Conservation (phyloP, 352 stramenopile species). For the Thraustochytrium striatum region DNA sequence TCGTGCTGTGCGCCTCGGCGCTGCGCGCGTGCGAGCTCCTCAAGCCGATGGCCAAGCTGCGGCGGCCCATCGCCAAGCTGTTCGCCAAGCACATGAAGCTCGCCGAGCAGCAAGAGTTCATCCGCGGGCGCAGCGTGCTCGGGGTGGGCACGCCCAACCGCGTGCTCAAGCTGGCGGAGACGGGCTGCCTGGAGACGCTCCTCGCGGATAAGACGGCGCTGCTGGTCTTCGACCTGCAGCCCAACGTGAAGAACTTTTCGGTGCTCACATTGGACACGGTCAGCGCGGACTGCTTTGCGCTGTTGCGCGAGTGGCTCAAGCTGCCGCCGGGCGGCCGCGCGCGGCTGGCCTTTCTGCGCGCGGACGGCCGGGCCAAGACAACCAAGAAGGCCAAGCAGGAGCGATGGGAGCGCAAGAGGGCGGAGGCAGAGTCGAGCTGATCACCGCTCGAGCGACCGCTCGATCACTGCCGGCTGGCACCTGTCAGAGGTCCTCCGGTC, state of each 20-base stretch:
- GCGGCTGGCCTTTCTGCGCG: no score
- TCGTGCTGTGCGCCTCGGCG: slow-evolving; percentile 84
- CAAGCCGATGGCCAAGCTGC: slow-evolving; percentile 77
- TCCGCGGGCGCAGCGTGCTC: slow-evolving; percentile 59
- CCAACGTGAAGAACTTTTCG: slow-evolving; percentile 28
- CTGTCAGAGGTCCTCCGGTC: no score
- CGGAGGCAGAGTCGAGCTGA: no score
- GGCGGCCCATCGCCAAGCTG: slow-evolving; percentile 87
- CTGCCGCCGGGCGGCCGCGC: no score
- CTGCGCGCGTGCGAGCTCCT: slow-evolving; percentile 82
- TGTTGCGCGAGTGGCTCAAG: no score
- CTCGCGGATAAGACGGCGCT: background rate
- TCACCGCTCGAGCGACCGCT: no score
- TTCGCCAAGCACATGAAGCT: slow-evolving; percentile 89
- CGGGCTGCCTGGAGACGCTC: background rate
- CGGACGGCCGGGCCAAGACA: no score
- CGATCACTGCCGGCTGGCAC: no score
- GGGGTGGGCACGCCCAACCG: slow-evolving; percentile 64
- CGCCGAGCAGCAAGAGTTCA: slow-evolving; percentile 75
- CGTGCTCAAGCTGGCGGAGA: slow-evolving; percentile 56
- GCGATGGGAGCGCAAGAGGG: no score
- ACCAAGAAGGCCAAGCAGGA: no score
- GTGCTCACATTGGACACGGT: slow-evolving; percentile 10
- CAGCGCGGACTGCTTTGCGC: slow-evolving; percentile 2
- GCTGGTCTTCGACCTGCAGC: slow-evolving; percentile 25